phyloP scores from a whole-genome alignment of 208 protist genomes.

The Trypanosoma vivax region DNA sequence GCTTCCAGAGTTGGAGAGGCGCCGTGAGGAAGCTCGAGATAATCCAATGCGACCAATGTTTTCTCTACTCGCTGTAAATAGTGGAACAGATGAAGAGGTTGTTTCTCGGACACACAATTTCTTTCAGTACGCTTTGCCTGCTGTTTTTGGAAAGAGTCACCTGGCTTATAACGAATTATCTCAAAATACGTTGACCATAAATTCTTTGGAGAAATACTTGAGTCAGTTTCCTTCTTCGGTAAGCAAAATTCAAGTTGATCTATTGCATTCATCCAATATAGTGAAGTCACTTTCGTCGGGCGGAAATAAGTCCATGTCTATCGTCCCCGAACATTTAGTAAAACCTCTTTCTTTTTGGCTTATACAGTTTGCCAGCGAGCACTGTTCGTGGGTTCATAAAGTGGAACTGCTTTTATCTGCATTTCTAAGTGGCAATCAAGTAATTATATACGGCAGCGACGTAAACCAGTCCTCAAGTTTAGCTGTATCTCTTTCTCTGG shows the following conservation, averaged over 20 bases:
- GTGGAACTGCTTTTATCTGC: constrained; percentile 40
- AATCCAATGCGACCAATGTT: constrained; percentile 48
- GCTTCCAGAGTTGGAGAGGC: constrained; percentile 47
- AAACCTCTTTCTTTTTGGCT: constrained; percentile 64
- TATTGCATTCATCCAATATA: background rate
- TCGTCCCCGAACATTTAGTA: constrained; percentile 6
- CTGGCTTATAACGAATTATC: background rate
- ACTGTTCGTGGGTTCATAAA: background rate
- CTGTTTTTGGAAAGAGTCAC: constrained; percentile 19
- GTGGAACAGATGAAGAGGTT: constrained; percentile 12
- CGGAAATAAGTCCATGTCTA: constrained; percentile 2
- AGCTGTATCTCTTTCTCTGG: constrained; percentile 40
- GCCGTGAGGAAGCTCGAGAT: constrained; percentile 49
- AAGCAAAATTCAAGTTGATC: constrained; percentile 5
- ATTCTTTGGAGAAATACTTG: constrained; percentile 3
- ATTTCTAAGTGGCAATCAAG: constrained; percentile 69
- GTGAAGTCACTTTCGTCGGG: background rate
- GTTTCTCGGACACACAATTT: constrained; percentile 23
- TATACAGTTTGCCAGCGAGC: constrained; percentile 28
- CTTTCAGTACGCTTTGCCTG: constrained; percentile 26
- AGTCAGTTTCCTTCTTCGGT: constrained; percentile 3
- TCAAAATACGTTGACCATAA: background rate
- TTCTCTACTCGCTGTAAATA: constrained; percentile 26
- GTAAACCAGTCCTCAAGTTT: constrained; percentile 41
- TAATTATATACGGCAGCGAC: constrained; percentile 43